Evolutionary conservation across 331 rosid species (phyloP).

Genomic region (Pyracantha coccinea): DNA sequence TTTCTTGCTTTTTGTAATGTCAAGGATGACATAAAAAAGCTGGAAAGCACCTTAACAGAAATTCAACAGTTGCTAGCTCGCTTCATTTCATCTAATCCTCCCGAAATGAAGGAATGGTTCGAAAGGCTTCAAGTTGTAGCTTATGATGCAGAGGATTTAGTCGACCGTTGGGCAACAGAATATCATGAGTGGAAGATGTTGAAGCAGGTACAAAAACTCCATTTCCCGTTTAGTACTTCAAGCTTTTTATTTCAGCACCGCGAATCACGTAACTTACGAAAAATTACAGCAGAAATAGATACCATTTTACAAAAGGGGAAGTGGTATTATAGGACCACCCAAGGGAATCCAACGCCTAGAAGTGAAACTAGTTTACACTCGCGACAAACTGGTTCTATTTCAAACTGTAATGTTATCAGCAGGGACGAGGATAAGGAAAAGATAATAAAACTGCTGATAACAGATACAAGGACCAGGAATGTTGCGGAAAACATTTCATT

Average conservation of each 20-base stretch:
- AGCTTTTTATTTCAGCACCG: background rate
- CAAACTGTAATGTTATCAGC: background rate
- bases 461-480: background rate
- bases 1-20: background rate
- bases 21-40: background rate
- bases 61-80: background rate
- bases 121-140: background rate
- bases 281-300: background rate
- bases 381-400: background rate
- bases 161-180: background rate
- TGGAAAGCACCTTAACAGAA: background rate
- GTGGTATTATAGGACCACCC: background rate
- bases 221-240: background rate
- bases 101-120: background rate
- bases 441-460: background rate
- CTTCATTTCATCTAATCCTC: background rate
- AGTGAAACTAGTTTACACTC: background rate
- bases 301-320: background rate
- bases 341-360: background rate
- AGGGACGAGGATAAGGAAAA: conserved; percentile 1
- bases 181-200: background rate
- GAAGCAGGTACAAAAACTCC: conserved; percentile 4
- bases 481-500: background rate
- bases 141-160: conserved; percentile 5
- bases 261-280: background rate